Evolutionary conservation across 768 basidiomycete genomes (phyloP).

Genomic region (Termitomyces heimii): DNA sequence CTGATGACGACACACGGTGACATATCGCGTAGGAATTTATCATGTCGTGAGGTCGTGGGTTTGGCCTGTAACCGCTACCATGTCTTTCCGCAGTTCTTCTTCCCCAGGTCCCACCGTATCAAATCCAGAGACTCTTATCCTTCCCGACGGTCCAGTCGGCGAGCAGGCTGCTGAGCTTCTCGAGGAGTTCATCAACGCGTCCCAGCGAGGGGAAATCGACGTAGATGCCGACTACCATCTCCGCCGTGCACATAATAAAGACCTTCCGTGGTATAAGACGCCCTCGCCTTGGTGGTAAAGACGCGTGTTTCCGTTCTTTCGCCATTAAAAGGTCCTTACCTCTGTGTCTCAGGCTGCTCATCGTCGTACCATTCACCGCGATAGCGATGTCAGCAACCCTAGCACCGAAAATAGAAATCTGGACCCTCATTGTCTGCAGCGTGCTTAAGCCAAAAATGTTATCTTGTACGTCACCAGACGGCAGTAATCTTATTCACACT

Average conservation of each 20-base stretch:
- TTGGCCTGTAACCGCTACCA: constrained; percentile 3
- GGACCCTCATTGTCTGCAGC: constrained; percentile 68
- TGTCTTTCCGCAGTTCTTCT: constrained; percentile 8
- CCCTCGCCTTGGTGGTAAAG: constrained; percentile 71
- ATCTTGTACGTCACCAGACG: constrained; percentile 16
- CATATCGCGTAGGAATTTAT: not conserved
- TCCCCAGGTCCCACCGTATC: constrained; percentile 18
- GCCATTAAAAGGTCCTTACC: not conserved
- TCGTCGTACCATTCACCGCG: constrained; percentile 45
- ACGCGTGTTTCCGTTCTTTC: not conserved
- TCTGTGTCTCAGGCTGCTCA: constrained; percentile 47
- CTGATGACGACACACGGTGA: not conserved
- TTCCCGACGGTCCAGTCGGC: constrained; percentile 39
- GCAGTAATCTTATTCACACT: not conserved
- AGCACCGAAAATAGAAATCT: constrained; percentile 71
- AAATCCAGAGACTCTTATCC: constrained; percentile 30
- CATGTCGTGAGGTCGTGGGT: not conserved
- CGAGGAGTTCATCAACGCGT: constrained; percentile 37
- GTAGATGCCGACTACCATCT: constrained; percentile 19
- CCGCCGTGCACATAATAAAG: constrained; percentile 3
- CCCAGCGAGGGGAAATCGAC: constrained; percentile 24
- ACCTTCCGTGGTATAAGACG: constrained; percentile 67
- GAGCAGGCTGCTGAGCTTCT: constrained; percentile 42
- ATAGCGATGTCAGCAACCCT: constrained; percentile 51
- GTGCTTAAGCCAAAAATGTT: constrained; percentile 57